phyloP scores from a whole-genome alignment of 2,329 filamentous ascomycete species.

The Ascochyta viciae-villosae region DNA sequence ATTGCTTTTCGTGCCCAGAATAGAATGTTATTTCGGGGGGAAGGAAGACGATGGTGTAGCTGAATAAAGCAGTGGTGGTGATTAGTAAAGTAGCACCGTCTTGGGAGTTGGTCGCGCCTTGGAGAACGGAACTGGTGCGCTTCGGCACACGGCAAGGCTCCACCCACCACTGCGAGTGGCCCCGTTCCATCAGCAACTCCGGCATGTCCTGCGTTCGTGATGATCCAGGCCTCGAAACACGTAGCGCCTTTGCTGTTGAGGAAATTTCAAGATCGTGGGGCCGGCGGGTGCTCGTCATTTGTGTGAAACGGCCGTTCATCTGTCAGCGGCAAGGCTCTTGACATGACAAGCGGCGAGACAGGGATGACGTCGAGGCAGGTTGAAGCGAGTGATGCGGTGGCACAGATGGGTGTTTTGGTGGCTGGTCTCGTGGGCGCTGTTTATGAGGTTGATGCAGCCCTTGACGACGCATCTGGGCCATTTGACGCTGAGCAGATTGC shows the following conservation, averaged over 20 bases:
- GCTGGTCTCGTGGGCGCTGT: constrained; percentile 1
- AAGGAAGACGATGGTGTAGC: no score
- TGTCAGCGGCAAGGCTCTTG: constrained; percentile 21
- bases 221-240: constrained; percentile 10
- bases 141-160: background rate
- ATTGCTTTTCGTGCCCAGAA: background rate
- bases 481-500: constrained; percentile 2
- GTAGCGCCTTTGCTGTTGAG: constrained; percentile 7
- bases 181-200: no score
- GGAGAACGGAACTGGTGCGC: no score
- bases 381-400: constrained; percentile 5
- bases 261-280: constrained; percentile 11
- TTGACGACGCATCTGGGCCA: background rate
- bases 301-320: constrained; percentile 32
- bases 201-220: background rate
- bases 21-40: background rate
- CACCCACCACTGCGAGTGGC: background rate
- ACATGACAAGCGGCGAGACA: constrained; percentile 17
- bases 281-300: constrained; percentile 21
- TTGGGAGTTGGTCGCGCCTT: background rate
- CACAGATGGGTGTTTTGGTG: background rate
- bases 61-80: no score
- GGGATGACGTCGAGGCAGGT: background rate
- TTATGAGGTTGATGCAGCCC: background rate
- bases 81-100: background rate